Conservation (phyloP, 768 basidiomycete genomes). For the Hericium erinaceus region DNA sequence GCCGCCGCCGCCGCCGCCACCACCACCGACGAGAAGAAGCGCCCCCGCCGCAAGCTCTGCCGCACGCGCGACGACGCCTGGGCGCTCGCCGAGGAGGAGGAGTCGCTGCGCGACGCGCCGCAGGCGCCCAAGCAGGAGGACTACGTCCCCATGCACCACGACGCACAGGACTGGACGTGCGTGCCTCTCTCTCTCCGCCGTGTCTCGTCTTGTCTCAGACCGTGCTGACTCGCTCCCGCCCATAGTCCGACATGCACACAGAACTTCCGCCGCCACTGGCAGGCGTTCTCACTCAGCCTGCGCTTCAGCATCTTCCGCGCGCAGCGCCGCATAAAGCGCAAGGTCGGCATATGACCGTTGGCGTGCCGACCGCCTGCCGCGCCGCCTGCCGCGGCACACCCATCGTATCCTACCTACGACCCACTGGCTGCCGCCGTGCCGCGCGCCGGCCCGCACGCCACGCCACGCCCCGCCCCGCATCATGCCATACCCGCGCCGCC, state of each 20-base stretch:
- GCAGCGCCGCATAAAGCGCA: conserved; percentile 27
- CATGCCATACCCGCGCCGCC: too few relatives aligned
- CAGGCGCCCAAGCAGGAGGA: conserved; percentile 4
- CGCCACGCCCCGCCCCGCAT: too few relatives aligned
- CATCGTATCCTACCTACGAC: background rate
- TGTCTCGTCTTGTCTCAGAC: background rate
- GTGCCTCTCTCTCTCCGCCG: background rate
- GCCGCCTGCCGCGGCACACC: background rate
- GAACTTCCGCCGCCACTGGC: conserved; percentile 49
- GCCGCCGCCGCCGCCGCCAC: background rate
- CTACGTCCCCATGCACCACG: conserved; percentile 3
- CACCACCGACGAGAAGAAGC: background rate
- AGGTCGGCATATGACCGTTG: conserved; percentile 7
- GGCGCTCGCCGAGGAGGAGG: background rate
- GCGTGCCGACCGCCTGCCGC: background rate
- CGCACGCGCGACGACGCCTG: conserved; percentile 4
- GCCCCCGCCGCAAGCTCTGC: conserved; percentile 10
- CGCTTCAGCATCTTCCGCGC: conserved; percentile 51
- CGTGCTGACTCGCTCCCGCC: background rate
- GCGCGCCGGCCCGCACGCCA: too few relatives aligned
- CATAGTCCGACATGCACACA: conserved; percentile 49
- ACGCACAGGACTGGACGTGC: conserved; percentile 14
- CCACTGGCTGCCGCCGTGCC: background rate
- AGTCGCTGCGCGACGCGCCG: background rate
- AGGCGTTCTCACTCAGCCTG: conserved; percentile 44